Evolutionary conservation across 257 asterid genomes (phyloP), one percentile per base, ranked within the genome.

Genomic region (Solanum lycopersicoides): DNA sequence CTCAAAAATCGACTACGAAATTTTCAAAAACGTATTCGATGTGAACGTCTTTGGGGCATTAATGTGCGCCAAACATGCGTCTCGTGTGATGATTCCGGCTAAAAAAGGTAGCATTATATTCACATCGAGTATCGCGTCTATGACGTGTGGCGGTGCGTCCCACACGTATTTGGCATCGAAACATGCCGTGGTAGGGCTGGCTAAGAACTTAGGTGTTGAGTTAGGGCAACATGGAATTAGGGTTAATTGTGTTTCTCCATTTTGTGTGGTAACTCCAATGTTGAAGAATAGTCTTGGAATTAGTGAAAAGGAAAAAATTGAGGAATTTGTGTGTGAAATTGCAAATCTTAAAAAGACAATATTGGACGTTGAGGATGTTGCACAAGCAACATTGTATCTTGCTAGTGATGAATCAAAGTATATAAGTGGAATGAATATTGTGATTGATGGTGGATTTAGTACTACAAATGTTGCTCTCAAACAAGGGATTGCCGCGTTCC

Each of bases 361-460:
- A 6, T 60, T 76, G 39, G 77, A 71, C 21, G 84, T 56, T 6
- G 65, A 82, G 13, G 93, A 92, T 85, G 89, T 89, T 63, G 92
- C 92, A 9, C 91, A 89, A 85, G 91, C 92, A 20, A 91, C 86
- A 2, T 1, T 91, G 37, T 91, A 34, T 21, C 69, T 92, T 73
- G 91, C 66, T 11, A 85, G 93, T 59, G 92, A 89, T 20, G 91
- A 85, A 59, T 85, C 92, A 0, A 89, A 90, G 82, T 91, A 90
- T 74, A 47, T 91, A 3, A 92, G 92, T 42, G 91, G 92, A 28
- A 84, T 83, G 41, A 90, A 91, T 71, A 74, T 91, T 20, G 91
- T 89, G 47, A 86, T 90, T 14, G 94, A 92, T 77, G 94, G 94
- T 28, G 93, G 93, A 5, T 89, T 84, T 39, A 89, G 92, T 83